Conservation (phyloP, 2,329 filamentous ascomycete genomes). For the Cadophora malorum region DNA sequence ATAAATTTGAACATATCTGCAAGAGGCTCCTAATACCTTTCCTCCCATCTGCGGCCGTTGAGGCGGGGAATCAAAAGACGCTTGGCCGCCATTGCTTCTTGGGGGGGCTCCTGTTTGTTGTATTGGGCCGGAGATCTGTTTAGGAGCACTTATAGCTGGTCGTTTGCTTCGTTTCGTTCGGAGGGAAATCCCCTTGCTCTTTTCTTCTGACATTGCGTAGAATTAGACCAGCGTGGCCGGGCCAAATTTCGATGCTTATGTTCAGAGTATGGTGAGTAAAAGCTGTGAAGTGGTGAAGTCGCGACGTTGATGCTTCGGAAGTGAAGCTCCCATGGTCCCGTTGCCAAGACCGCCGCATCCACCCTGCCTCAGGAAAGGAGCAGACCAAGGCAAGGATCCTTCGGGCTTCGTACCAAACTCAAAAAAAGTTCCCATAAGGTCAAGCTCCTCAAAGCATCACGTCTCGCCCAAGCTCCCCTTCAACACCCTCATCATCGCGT, state of each 20-base stretch:
- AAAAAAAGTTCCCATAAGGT: constrained; percentile 20
- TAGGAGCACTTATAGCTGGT: constrained; percentile 66
- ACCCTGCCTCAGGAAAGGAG: constrained; percentile 4
- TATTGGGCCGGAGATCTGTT: constrained; percentile 68
- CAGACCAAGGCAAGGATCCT: neutral
- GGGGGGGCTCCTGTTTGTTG: constrained; percentile 55
- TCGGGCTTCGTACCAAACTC: neutral
- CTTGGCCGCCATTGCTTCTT: constrained; percentile 47
- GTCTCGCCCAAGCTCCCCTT: constrained; percentile 23
- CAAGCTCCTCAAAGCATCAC: constrained; percentile 7
- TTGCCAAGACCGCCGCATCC: constrained; percentile 6
- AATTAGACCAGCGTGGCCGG: neutral
- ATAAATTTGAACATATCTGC: neutral
- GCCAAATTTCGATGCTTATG: neutral
- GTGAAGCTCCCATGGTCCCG: neutral
- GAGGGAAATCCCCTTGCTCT: constrained; percentile 64
- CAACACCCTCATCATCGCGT: constrained; percentile 21
- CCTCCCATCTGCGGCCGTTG: constrained; percentile 60
- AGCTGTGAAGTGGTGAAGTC: neutral
- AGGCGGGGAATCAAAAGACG: constrained; percentile 48
- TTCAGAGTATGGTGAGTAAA: neutral
- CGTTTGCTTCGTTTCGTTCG: constrained; percentile 67
- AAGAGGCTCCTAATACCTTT: constrained; percentile 53
- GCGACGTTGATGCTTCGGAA: constrained; percentile 9
- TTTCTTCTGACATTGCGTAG: constrained; percentile 64